Evolutionary conservation across 2,329 filamentous ascomycete genomes (phyloP), one percentile per base, ranked within the genome.

Genomic region (Rosellinia necatrix): DNA sequence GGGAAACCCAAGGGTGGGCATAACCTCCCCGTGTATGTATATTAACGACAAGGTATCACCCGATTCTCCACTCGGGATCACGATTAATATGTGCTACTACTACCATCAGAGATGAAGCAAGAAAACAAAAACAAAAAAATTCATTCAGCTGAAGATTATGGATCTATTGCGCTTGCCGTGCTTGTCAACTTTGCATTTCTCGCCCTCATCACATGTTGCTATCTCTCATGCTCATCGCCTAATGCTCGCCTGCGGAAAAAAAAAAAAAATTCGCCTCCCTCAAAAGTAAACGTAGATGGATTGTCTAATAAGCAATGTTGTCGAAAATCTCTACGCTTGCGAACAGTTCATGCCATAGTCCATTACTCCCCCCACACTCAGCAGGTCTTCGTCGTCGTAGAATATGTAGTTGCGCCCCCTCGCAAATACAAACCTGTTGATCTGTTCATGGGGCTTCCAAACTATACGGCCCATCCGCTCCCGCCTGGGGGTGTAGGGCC

Each of bases 21-120:
- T 21, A 25, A 21, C 7, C 17, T 46, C 52, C 41, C 50, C 38
- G 60, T 58, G 66, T 70, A 68, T 60, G 66, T 48, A n/a, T n/a
- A n/a, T n/a, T n/a, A n/a, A n/a, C 66, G 68, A 42, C 48, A 48
- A 65, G 62, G 55, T 61, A 60, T 59, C 48, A 44, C 69, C 64
- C 69, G 67, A 63, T 66, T 68, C 68, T 70, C 66, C 68, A 60
- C 67, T 70, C 64, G 65, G 66, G 66, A 50, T 53, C 66, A 67
- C 49, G 63, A 69, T 65, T 69, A 66, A 67, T 67, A 63, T 64
- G 65, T 69, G 64, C 50, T 59, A 69, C 54, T 65, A 68, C 49
- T 35, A 50, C 43, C 19, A n/a, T n/a, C n/a, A n/a, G n/a, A n/a
- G n/a, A n/a, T 41, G n/a, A 37, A 32, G n/a, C n/a, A 43, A 52